Evolutionary conservation across 2,329 filamentous ascomycete genomes (phyloP), one percentile per base, ranked within the genome.

Genomic region (Fusarium oligoseptatum): DNA sequence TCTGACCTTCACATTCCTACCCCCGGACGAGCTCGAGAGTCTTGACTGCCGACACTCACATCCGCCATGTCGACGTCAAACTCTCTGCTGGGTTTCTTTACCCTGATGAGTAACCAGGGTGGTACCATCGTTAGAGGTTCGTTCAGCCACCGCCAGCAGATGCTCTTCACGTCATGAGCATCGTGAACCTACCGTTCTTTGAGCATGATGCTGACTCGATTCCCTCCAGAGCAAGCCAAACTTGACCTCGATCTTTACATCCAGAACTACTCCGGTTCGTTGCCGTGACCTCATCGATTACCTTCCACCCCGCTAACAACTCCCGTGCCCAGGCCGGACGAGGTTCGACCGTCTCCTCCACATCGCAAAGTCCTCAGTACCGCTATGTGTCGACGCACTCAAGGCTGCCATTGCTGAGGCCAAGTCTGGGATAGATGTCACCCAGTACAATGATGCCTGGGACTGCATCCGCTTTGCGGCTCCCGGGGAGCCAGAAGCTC

Each of bases 171-270:
- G 39, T 50, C 45, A 50, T 68, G 48, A 68, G 60, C 17, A 29
- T 41, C 22, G 41, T 62, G 52, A 57, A 43, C 14, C 43, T 55
- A 52, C 52, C 22, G 37, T 32, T 27, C 24, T 34, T 39, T 17
- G 55, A 55, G 50, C 27, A 36, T n/a, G 22, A 20, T 70, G 36
- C 71, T 79, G 57, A 79, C 50, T 39, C 29, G 20, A 52, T 12
- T 29, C 17, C 45, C 48, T 68, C 17, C 62, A 96, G 94, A 95
- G 57, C 84, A 90, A 8, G 95, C 96, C 11, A 98, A 96, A 81
- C 92, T 98, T 77, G 97, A 98, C 79, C 89, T 99, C 48, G 95
- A 98, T 71, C 90, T 93, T 41, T 98, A 98, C 83, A 93, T 98
- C 60, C 89, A 92, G 75, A 97, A 98, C 81, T 99, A 98, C 83